Evolutionary conservation across 208 protist species (phyloP).

Genomic region (Crithidia fasciculata): DNA sequence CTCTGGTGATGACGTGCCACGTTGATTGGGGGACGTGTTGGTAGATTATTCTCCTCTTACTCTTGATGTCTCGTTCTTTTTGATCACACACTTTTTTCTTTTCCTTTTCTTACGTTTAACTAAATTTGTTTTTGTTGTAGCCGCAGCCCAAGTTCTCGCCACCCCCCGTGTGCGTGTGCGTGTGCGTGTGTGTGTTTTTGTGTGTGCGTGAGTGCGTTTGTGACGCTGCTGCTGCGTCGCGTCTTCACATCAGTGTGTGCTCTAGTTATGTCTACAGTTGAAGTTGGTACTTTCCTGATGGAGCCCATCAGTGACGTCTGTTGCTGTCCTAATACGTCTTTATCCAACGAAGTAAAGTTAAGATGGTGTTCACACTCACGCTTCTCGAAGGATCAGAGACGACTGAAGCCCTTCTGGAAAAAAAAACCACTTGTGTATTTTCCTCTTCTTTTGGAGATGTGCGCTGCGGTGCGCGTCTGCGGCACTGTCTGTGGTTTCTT

Average conservation of each 20-base stretch:
- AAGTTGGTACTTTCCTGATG: background rate
- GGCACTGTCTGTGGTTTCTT: too few species aligned
- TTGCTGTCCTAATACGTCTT: too few species aligned
- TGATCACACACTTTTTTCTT: background rate
- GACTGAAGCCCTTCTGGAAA: too few species aligned
- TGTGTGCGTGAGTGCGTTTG: slow-evolving; percentile 7
- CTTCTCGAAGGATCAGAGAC: too few species aligned
- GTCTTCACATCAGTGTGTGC: too few species aligned
- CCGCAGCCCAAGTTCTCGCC: too few species aligned
- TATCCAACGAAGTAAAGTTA: too few species aligned
- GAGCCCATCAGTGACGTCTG: too few species aligned
- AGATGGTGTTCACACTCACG: too few species aligned
- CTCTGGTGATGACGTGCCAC: slow-evolving; percentile 66
- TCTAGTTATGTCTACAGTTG: background rate
- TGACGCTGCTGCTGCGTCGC: background rate
- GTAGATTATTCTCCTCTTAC: slow-evolving; percentile 21
- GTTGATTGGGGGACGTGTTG: slow-evolving; percentile 15
- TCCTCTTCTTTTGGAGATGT: too few species aligned
- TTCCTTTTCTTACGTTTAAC: background rate
- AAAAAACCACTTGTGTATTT: too few species aligned
- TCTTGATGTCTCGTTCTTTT: background rate
- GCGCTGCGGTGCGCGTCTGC: too few species aligned
- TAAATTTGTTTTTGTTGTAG: background rate
- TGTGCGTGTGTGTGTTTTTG: slow-evolving; percentile 7
- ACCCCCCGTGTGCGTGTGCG: background rate